Conservation (phyloP, 495 filamentous ascomycete species). For the Schizothecium vesticola region DNA sequence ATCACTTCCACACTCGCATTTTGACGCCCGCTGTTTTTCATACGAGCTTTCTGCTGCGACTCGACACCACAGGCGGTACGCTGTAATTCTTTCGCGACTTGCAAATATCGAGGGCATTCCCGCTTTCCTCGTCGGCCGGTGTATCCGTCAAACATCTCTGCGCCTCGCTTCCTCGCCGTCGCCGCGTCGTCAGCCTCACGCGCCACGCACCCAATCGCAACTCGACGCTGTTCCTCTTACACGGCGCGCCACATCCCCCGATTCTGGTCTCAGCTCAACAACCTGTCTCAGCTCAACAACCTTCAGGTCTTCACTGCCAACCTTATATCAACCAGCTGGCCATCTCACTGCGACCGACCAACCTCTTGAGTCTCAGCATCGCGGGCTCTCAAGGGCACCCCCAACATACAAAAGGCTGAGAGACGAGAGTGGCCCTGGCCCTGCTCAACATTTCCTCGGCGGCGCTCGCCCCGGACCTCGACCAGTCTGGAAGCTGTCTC, state of each 20-base stretch:
- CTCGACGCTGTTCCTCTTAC: neutral
- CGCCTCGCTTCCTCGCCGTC: neutral
- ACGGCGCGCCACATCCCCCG: neutral
- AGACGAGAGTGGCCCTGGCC: neutral
- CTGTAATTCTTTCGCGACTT: neutral
- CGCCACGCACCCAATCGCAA: conserved; percentile 6
- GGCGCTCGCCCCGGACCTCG: neutral
- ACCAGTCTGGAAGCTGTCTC: conserved; percentile 6
- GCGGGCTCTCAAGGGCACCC: neutral
- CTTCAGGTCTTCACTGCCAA: neutral
- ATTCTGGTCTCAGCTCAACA: neutral
- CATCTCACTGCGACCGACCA: neutral
- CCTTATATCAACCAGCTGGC: neutral
- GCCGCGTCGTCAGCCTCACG: neutral
- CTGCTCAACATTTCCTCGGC: neutral
- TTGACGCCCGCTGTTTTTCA: conserved; percentile 2
- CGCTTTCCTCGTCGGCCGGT: neutral
- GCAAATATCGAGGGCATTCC: neutral
- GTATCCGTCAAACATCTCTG: neutral
- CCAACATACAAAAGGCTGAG: neutral
- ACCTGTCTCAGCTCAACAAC: neutral
- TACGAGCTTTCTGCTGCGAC: neutral
- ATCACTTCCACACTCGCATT: conserved; percentile 5
- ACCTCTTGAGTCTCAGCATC: neutral
- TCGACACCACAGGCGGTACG: neutral